Conservation (phyloP, 257 asterid species). For the Penstemon davidsonii region DNA sequence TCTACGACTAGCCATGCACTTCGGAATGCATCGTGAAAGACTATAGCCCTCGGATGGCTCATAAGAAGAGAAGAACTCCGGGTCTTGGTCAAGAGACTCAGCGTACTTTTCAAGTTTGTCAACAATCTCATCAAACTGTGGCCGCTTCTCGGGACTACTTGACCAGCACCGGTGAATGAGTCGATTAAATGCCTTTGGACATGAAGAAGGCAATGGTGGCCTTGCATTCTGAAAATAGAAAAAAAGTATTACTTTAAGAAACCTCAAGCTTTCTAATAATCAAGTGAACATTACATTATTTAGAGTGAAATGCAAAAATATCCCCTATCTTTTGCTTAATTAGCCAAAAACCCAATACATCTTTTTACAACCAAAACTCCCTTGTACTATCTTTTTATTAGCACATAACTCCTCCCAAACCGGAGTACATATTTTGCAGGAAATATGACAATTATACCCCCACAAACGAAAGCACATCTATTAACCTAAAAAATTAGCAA, state of each 20-base stretch:
- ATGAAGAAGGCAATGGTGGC: conserved; percentile 78
- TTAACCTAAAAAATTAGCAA: no score
- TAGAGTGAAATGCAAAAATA: no score
- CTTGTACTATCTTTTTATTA: no score
- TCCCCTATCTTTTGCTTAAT: no score
- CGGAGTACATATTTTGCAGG: no score
- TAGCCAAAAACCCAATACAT: no score
- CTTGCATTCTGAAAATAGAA: conserved; percentile 65
- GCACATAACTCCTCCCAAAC: no score
- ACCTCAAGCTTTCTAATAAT: neutral
- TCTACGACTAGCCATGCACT: conserved; percentile 40
- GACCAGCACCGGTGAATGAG: conserved; percentile 91
- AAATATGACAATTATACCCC: no score
- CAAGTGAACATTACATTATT: no score
- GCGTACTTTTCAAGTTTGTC: conserved; percentile 55
- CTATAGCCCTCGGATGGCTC: conserved; percentile 40
- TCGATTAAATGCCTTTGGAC: conserved; percentile 62
- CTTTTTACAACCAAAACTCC: no score
- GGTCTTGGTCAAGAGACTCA: conserved; percentile 62
- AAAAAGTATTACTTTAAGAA: neutral
- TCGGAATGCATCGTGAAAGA: conserved; percentile 58
- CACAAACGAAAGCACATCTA: no score
- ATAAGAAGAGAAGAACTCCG: conserved; percentile 57
- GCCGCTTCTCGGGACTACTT: conserved; percentile 74
- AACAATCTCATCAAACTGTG: conserved; percentile 83